Base-by-base conservation (phyloP, 169 alveolate genomes). In the Plasmodium billcollinsi region DNA sequence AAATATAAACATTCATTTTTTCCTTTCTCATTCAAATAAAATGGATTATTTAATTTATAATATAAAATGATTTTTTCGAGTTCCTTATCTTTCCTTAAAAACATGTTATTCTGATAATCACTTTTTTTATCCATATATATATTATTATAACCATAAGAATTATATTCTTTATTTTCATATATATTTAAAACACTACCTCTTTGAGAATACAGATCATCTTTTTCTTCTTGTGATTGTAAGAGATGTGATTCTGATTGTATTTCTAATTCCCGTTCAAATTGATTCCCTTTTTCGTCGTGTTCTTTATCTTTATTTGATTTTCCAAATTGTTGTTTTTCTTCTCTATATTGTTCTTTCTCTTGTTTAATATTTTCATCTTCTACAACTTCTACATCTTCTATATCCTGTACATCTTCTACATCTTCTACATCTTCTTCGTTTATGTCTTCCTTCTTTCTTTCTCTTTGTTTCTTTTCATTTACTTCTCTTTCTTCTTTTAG, bases 41-140 rank as follows among this genome's bases (percentile, higher is more conserved):
- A 72, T 59, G 86, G 58, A 65, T 86, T 67, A 45, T 72, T 67
- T 52, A 86, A 24, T 49, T 62, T 70, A 54, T 70, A 72, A 54
- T 86, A 86, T 29, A 86, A 26, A 56, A 86, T 66, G 5, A 86
- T 61, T 58, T 54, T 54, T 50, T 86, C 88, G 12, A 86, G 47
- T 4, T 39, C 61, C 18, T 65, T 65, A 29, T 18, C 76, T 18
- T 63, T 62, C 2, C 20, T 39, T 15, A 67, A 6, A 67, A 39
- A 7, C 9, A 39, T 39, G 11, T 56, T 56, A 18, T 14, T 21
- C 21, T 11, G 1, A 56, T 56, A 56, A 56, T 56, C 65, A 12
- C 15, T 21, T 14, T 56, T 56, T 4, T 56, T 56, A 6, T 56
- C 65, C 21, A 18, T 56, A 56, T 18, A 18, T 18, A 56, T 56